phyloP scores from a whole-genome alignment of 176 grass and related monocot genomes.

The Alloteropsis semialata region DNA sequence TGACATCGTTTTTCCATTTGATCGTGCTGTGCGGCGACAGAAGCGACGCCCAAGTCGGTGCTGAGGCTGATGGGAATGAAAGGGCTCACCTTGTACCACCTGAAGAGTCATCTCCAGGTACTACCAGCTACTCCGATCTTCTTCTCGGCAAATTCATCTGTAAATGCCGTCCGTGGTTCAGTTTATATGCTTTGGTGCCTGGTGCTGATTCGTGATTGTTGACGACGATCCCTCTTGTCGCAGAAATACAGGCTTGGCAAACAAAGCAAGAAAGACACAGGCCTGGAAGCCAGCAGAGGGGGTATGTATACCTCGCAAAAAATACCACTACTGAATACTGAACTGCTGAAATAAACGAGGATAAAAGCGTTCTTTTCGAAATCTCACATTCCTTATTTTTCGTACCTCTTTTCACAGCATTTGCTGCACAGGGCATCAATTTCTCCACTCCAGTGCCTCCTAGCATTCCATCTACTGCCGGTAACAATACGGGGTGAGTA shows the following conservation, averaged over 20 bases:
- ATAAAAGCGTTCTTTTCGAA: not conserved
- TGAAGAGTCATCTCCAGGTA: conserved; percentile 97
- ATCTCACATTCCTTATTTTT: not conserved
- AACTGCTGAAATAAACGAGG: not conserved
- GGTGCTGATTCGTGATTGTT: not conserved
- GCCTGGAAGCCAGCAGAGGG: conserved; percentile 51
- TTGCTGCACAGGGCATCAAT: conserved; percentile 52
- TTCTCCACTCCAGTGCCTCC: conserved; percentile 36
- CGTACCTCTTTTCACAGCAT: conserved; percentile 41
- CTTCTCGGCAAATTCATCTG: conserved; percentile 1
- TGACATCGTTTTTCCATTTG: conserved; percentile 31
- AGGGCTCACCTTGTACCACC: conserved; percentile 91
- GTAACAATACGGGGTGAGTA: conserved; percentile 48
- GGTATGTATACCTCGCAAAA: conserved; percentile 33
- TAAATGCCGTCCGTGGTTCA: not conserved
- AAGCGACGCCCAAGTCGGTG: conserved; percentile 93
- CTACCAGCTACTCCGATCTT: not conserved
- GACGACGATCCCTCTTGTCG: not conserved
- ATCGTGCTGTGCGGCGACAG: conserved; percentile 35
- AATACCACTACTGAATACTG: not conserved
- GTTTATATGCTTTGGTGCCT: not conserved
- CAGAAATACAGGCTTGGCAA: conserved; percentile 97
- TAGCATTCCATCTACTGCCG: conserved; percentile 34
- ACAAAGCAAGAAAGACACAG: conserved; percentile 63
- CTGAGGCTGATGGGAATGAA: conserved; percentile 94